phyloP scores from a whole-genome alignment of 805 yeast genomes.

The Candida verbasci region DNA sequence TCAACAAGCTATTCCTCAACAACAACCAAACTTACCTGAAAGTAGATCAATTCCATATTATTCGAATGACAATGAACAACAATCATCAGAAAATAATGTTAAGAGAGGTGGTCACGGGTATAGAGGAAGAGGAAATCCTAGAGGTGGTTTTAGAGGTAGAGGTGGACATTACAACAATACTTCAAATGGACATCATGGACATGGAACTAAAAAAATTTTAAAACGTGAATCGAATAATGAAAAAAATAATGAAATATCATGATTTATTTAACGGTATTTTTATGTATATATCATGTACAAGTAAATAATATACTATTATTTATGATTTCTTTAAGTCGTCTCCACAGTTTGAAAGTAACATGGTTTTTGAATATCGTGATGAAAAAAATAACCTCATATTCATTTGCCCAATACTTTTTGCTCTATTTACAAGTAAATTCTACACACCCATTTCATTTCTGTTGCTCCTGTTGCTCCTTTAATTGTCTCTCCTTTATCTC shows the following conservation, averaged over 20 bases:
- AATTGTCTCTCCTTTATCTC: neutral
- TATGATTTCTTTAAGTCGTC: no score
- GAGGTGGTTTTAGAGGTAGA: slow-evolving; percentile 8
- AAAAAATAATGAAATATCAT: no score
- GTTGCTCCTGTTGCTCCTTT: neutral
- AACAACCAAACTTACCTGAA: slow-evolving; percentile 4
- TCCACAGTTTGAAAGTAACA: no score
- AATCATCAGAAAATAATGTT: neutral
- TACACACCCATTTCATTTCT: neutral
- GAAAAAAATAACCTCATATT: no score
- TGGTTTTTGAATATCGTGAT: no score
- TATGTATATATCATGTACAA: no score
- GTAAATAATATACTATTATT: no score
- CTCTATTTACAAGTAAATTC: neutral
- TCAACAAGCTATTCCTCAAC: slow-evolving; percentile 10
- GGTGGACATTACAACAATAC: slow-evolving; percentile 4
- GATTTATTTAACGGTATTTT: no score
- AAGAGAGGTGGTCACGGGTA: slow-evolving; percentile 11
- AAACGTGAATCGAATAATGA: no score
- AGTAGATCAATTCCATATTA: neutral
- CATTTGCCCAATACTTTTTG: no score
- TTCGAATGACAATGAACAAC: neutral
- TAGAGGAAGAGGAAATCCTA: slow-evolving; percentile 12
- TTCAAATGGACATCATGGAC: neutral
- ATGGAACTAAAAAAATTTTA: neutral